A percentile compares a stretch with the other conserved stretches of the same genome.
These are phyloP conservation scores for Diaporthe longicolla DNA, from an alignment of 2,329 filamentous ascomycete genomes.

Conservation along the genomic window DNA sequence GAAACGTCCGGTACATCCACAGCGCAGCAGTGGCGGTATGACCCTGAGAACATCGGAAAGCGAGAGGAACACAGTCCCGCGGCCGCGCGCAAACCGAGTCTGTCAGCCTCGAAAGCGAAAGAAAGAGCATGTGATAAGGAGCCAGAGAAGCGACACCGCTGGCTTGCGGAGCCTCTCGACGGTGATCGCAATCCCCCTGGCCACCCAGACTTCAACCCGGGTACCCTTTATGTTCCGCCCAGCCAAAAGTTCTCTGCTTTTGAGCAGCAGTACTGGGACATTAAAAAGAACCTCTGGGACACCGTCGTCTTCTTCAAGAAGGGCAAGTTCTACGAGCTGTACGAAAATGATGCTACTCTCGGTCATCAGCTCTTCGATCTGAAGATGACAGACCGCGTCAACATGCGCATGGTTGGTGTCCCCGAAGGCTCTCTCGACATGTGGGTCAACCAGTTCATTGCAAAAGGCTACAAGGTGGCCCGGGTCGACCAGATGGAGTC, in stretches of 20 bases:
- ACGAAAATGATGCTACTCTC: slow-evolving; percentile 96
- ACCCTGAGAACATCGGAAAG: slow-evolving; percentile 62
- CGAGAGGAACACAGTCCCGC: slow-evolving; percentile 46
- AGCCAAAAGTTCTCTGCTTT: slow-evolving; percentile 90
- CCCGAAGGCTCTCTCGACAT: slow-evolving; percentile 95
- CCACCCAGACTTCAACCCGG: slow-evolving; percentile 91
- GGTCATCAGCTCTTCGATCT: slow-evolving; percentile 97
- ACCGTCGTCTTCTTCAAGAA: slow-evolving; percentile 99
- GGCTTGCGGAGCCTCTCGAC: slow-evolving; percentile 89
- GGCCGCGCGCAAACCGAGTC: slow-evolving; percentile 46
- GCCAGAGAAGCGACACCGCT: slow-evolving; percentile 88
- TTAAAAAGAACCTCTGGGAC: slow-evolving; percentile 98
- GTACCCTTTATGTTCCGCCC: slow-evolving; percentile 91
- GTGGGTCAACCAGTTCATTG: slow-evolving; percentile 98
- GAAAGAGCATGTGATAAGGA: slow-evolving; percentile 85
- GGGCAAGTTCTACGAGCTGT: slow-evolving; percentile 98
- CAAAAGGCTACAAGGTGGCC: slow-evolving; percentile 97
- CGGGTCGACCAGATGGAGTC: slow-evolving; percentile 97
- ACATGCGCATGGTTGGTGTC: slow-evolving; percentile 99
- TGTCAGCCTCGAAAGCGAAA: slow-evolving; percentile 57
- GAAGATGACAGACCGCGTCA: slow-evolving; percentile 97
- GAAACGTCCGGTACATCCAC: slow-evolving; percentile 76
- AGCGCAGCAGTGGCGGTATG: slow-evolving; percentile 83
- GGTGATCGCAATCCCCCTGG: slow-evolving; percentile 84
- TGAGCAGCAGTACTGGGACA: slow-evolving; percentile 99